Conservation (phyloP, 2,329 filamentous ascomycete genomes). For the Penicillium sp. region DNA sequence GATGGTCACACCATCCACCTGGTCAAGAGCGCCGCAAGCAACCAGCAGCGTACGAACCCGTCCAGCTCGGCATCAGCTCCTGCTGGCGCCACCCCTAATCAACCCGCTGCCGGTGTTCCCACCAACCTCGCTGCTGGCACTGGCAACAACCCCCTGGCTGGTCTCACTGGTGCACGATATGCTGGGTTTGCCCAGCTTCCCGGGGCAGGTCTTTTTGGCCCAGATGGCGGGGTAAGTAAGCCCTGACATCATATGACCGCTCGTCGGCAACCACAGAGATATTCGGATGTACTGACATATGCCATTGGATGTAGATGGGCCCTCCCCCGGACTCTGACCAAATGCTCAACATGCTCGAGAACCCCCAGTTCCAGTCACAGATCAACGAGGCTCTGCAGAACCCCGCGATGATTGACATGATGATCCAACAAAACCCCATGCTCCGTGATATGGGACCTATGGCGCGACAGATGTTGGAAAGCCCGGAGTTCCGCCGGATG, state of each 20-base stretch:
- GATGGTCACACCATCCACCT: conserved; percentile 92
- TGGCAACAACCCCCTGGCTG: conserved; percentile 84
- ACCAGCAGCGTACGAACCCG: conserved; percentile 56
- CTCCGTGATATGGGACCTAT: conserved; percentile 65
- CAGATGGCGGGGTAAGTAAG: conserved; percentile 80
- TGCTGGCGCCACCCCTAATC: conserved; percentile 31
- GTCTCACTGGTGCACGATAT: conserved; percentile 86
- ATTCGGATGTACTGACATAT: conserved; percentile 13
- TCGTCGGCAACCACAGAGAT: background rate
- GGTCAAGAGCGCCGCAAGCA: conserved; percentile 93
- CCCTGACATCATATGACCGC: background rate
- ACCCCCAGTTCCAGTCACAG: conserved; percentile 77
- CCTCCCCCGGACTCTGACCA: conserved; percentile 76
- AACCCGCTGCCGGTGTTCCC: conserved; percentile 41
- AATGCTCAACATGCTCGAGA: conserved; percentile 77
- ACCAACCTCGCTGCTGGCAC: conserved; percentile 48
- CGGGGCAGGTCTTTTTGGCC: conserved; percentile 81
- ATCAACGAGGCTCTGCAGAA: conserved; percentile 96
- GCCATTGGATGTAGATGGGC: conserved; percentile 64
- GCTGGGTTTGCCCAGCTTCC: conserved; percentile 88
- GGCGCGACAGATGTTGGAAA: conserved; percentile 79
- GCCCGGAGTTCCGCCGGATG: conserved; percentile 84
- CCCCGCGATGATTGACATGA: conserved; percentile 88
- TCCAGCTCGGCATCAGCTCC: conserved; percentile 36
- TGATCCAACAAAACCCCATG: conserved; percentile 88